Evolutionary conservation across 2,329 filamentous ascomycete species (phyloP), one percentile per base, ranked within the genome.

Genomic region (Neonectria sp.): DNA sequence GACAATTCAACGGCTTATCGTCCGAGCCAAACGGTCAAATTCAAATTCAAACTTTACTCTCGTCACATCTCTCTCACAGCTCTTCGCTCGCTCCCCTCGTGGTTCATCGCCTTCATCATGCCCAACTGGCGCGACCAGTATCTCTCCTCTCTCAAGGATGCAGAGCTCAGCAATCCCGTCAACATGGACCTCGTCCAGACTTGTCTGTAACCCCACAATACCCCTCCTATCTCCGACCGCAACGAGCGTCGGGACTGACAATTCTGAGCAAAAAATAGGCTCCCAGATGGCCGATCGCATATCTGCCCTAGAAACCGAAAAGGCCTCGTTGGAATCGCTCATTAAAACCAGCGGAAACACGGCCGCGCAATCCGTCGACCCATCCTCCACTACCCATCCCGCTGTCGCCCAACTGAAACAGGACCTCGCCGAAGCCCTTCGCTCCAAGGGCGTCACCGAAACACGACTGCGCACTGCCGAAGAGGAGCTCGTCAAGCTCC

Each of bases 121-220:
- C 86, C 89, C 70, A 89, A 88, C 84, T 97, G 95, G 93, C 89
- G 91, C 76, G 90, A 93, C 72, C 93, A 97, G 76, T 98, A 97
- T 80, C 86, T 93, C 69, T 85, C 89, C 68, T 92, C 92, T 71
- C 86, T 98, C 71, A 88, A 90, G 73, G 91, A 92, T 75, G 93
- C 94, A 75, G 87, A 90, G 76, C 87, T 90, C 69, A 92, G 94
- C 65, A 86, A 83, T 71, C 85, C 86, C 6, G 83, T 90, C 67
- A 89, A 89, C 71, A 83, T 84, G 75, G 87, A 90, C 59, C 88
- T 97, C 68, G 92, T 97, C 75, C 88, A 94, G 78, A 91, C 93
- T 68, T 97, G 95, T 97, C 79, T 73, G 89, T 79, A 46, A 43
- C 68, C 61, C 69, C 67, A 29, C 68, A 43, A 51, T 60, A 57